Evolutionary conservation across 345 rosid species (phyloP).

Genomic region (Eutrema yunnanense): DNA sequence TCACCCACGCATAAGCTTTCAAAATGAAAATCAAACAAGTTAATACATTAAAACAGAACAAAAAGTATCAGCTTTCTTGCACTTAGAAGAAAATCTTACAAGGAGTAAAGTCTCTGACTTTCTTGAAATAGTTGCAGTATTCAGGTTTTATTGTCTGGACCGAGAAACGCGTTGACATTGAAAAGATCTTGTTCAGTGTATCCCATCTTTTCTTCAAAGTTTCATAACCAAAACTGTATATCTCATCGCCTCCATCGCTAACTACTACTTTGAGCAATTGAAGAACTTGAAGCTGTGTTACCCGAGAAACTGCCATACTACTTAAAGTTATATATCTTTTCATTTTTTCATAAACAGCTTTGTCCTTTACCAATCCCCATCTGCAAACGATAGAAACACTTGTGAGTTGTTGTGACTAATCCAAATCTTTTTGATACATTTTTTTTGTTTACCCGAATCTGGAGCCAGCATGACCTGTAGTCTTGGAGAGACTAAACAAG

Average conservation of each 20-base stretch:
- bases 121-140: constrained; percentile 38
- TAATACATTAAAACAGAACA: background rate
- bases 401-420: background rate
- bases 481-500: constrained; percentile 60
- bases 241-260: constrained; percentile 23
- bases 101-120: constrained; percentile 17
- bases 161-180: constrained; percentile 50
- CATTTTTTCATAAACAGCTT: constrained; percentile 52
- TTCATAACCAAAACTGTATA: constrained; percentile 45
- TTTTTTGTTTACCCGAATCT: no score
- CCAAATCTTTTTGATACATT: background rate
- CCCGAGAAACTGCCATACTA: constrained; percentile 54
- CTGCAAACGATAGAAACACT: constrained; percentile 16
- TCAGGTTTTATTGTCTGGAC: constrained; percentile 35
- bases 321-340: background rate
- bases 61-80: background rate
- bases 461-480: constrained; percentile 71
- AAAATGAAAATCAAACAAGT: background rate
- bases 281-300: constrained; percentile 47
- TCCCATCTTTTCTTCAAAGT: constrained; percentile 37
- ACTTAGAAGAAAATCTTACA: constrained; percentile 2
- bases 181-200: background rate
- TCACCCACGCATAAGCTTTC: constrained; percentile 71
- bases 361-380: constrained; percentile 60
- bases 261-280: constrained; percentile 45